Percentiles rank a stretch among this genome's conserved stretches.
phyloP scores from a whole-genome alignment of 2,329 filamentous ascomycete genomes.

The Fusarium continuum region DNA sequence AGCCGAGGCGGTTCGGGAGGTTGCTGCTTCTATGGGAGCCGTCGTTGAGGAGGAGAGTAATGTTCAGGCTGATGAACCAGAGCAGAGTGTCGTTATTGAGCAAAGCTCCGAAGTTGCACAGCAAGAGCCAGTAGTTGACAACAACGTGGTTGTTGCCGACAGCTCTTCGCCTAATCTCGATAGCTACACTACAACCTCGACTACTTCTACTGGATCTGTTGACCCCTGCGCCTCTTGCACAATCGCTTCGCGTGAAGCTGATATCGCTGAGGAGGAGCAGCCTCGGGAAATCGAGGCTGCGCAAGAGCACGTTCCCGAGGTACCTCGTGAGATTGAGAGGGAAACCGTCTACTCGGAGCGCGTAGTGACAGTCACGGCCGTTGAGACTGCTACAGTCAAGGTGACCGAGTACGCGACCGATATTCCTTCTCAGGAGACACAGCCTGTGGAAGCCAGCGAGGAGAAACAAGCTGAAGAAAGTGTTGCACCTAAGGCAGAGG shows the following conservation, averaged over 20 bases:
- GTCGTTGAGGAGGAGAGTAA: constrained; percentile 28
- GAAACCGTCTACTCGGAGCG: constrained; percentile 36
- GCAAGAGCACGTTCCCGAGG: constrained; percentile 1
- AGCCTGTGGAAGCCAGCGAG: constrained; percentile 11
- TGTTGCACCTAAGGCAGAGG: neutral
- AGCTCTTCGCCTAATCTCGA: neutral
- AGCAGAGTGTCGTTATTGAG: constrained; percentile 15
- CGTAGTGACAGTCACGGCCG: constrained; percentile 48
- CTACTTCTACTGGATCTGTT: constrained; percentile 1
- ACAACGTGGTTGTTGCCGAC: neutral
- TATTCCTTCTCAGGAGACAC: constrained; percentile 23
- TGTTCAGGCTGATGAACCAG: constrained; percentile 39
- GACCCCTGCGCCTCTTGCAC: constrained; percentile 41
- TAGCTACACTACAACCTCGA: neutral
- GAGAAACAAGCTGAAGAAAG: constrained; percentile 7
- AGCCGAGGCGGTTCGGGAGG: neutral
- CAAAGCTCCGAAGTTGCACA: neutral
- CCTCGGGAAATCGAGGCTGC: neutral
- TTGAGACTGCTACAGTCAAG: constrained; percentile 46
- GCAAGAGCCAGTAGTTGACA: neutral
- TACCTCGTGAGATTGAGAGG: constrained; percentile 35
- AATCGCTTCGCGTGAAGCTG: constrained; percentile 5
- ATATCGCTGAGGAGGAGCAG: neutral
- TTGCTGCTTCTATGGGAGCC: constrained; percentile 14
- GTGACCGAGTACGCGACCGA: constrained; percentile 46